Evolutionary conservation across 179 eudicot genomes (phyloP).

Genomic region (Dionaea muscipula): DNA sequence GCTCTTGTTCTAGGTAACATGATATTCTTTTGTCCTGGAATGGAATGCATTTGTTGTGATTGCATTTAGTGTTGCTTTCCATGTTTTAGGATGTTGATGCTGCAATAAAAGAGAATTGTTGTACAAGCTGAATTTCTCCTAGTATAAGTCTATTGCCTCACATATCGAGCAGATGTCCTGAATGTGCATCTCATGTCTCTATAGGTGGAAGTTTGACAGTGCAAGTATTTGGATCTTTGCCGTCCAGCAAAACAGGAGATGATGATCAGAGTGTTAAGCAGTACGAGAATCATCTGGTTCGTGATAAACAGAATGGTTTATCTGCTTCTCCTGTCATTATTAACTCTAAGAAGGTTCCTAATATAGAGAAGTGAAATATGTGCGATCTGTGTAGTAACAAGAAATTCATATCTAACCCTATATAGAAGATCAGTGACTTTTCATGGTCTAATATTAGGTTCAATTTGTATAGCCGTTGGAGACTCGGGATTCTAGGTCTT

Average conservation of each 20-base stretch:
- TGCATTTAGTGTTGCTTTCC: background rate
- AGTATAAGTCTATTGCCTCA: too few relatives aligned
- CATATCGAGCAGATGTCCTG: too few relatives aligned
- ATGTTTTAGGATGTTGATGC: background rate
- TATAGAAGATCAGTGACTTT: too few relatives aligned
- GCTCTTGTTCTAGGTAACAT: slow-evolving; percentile 46
- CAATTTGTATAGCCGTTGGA: too few relatives aligned
- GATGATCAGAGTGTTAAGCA: slow-evolving; percentile 4
- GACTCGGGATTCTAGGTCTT: too few relatives aligned
- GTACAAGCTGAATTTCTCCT: background rate
- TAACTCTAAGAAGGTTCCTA: slow-evolving; percentile 16
- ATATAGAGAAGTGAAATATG: too few relatives aligned
- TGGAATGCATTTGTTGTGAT: background rate
- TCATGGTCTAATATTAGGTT: too few relatives aligned
- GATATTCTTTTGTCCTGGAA: background rate
- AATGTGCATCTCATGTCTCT: background rate
- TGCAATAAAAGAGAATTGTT: background rate
- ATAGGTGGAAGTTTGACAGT: slow-evolving; percentile 51
- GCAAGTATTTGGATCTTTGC: slow-evolving; percentile 44
- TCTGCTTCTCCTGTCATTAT: slow-evolving; percentile 22
- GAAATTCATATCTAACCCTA: too few relatives aligned
- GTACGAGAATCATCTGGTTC: slow-evolving; percentile 9
- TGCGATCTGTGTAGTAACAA: too few relatives aligned
- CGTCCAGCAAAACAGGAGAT: slow-evolving; percentile 13
- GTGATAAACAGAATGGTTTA: slow-evolving; percentile 18